Conservation (phyloP, 2,329 filamentous ascomycete genomes). For the Hypoxylon sp. region DNA sequence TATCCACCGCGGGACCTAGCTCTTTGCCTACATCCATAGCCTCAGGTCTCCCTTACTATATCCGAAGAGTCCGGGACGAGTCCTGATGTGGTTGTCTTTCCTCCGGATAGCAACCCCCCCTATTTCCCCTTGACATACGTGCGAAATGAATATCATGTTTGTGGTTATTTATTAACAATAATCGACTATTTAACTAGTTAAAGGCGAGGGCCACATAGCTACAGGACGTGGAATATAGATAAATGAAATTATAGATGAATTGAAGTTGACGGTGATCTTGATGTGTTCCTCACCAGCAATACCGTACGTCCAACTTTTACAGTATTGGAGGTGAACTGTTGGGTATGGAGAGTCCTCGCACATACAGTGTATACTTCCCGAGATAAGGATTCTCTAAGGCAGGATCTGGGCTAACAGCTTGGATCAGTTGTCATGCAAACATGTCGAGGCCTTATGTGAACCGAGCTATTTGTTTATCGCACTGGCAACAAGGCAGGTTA, state of each 20-base stretch:
- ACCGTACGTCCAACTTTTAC: neutral
- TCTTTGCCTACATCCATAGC: too few species aligned
- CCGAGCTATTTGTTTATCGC: conserved; percentile 11
- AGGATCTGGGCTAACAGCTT: neutral
- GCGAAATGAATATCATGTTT: neutral
- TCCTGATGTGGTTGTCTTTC: too few species aligned
- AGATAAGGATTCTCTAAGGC: neutral
- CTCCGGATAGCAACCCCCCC: neutral
- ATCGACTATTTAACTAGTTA: neutral
- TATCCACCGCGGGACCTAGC: too few species aligned
- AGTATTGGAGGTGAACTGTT: neutral
- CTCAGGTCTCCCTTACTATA: too few species aligned
- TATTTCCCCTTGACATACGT: neutral
- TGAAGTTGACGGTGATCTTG: neutral
- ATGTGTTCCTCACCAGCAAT: neutral
- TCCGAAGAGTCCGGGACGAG: too few species aligned
- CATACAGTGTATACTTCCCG: neutral
- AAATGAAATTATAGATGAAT: neutral
- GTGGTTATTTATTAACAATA: neutral
- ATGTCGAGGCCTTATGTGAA: neutral
- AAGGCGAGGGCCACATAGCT: neutral
- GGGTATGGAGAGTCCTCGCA: neutral
- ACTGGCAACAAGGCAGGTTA: conserved; percentile 1
- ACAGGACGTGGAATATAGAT: neutral
- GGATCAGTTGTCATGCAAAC: conserved; percentile 6